Evolutionary conservation across 371 early-diverging fungal genomes (phyloP), one percentile per base, ranked within the genome.

Genomic region (Dichotomocladium elegans): DNA sequence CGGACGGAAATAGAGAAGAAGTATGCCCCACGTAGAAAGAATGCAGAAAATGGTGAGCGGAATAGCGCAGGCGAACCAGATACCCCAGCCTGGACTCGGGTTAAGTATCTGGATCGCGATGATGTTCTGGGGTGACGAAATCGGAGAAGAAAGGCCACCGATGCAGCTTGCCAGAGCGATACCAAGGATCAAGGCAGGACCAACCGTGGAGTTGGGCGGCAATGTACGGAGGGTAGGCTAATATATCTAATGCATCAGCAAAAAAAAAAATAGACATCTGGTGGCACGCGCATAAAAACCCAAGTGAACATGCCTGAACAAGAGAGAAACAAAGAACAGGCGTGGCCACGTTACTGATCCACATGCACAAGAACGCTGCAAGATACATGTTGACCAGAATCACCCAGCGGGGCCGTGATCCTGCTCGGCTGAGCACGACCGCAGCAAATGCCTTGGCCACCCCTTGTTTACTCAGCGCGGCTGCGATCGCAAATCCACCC

Each of bases 131-230:
- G 98, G 98, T 3, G 93, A 92, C 3, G 92, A 80, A 60, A 97
- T 97, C 1, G 98, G 98, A 8, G 93, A 90, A 0, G 94, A 86
- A 89, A 96, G 91, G 4, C 96, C 96, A 41, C 96, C 98, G 17
- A 97, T 85, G 53, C 96, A 94, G 26, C 93, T 86, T 4, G 95
- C 95, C 49, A 97, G 68, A 1, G 98, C 96, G 51, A 96, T 95
- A 4, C 96, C 98, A n/a, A 97, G 72, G 43, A 97, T 86, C 21
- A 97, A 74, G 40, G 89, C 86, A 15, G 86, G 87, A 8, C 58
- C 72, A 15, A 74, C 68, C 1, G 68, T 67, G 2, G 82, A 81
- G 26, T 74, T 66, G 49, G 62, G 65, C 8, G 86, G 83, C 6
- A 90, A 68, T 17, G 85, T 86, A 17, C 89, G 77, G 35, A 91